Conservation (phyloP, 441 rosid genomes). For the Populus hybrid region DNA sequence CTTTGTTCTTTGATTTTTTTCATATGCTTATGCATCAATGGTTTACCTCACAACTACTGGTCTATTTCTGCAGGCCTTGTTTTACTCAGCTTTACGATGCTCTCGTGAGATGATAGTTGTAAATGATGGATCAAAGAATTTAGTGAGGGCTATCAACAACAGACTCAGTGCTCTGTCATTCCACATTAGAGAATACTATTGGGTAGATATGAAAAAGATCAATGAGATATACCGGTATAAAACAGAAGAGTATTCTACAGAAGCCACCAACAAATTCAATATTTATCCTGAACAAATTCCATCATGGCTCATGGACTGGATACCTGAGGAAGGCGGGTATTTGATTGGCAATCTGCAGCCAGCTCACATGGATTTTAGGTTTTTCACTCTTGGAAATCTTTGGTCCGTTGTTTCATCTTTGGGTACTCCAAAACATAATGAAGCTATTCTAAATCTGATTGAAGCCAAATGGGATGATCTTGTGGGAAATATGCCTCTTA, state of each 20-base stretch:
- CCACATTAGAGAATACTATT: constrained; percentile 94
- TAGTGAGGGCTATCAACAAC: constrained; percentile 71
- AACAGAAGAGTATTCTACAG: constrained; percentile 89
- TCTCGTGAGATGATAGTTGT: constrained; percentile 74
- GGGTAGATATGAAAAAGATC: constrained; percentile 83
- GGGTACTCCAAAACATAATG: constrained; percentile 79
- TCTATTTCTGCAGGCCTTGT: constrained; percentile 57
- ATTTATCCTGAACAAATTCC: constrained; percentile 95
- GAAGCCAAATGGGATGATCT: constrained; percentile 88
- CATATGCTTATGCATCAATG: not conserved
- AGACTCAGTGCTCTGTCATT: constrained; percentile 87
- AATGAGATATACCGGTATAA: constrained; percentile 91
- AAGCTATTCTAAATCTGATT: constrained; percentile 64
- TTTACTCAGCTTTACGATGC: constrained; percentile 78
- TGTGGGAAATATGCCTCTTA: constrained; percentile 82
- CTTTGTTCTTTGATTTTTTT: not conserved
- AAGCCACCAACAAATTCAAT: constrained; percentile 89
- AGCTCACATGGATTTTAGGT: constrained; percentile 98
- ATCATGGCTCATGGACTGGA: constrained; percentile 90
- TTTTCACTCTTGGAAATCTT: constrained; percentile 87
- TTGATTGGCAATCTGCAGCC: constrained; percentile 88
- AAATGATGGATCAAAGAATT: constrained; percentile 70
- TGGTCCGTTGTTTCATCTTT: constrained; percentile 83
- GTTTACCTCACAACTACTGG: not conserved
- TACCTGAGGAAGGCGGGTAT: constrained; percentile 76